Base-by-base conservation (phyloP, 148 eudicot genomes). In the Diospyros lotus region DNA sequence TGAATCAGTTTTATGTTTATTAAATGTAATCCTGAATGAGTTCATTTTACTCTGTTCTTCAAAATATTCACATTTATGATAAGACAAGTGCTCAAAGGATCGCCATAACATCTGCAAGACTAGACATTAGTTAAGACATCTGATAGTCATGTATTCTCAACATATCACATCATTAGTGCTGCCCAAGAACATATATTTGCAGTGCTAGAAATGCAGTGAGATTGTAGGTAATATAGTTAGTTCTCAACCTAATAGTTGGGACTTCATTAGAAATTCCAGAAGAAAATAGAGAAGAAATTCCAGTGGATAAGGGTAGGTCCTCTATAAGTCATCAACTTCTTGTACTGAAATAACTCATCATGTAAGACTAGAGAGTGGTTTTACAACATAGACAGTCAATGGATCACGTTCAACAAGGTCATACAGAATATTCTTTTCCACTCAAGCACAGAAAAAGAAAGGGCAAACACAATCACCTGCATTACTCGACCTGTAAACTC, bases 401-500 rank as follows among this genome's bases (percentile, higher is more conserved):
- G 28, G 39, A 64, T 70, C 42, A 51, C 15, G 46, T 4, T 9
- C 7, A 17, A 18, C 43, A 40, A n/a, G 68, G 41, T 52, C 4
- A n/a, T 58, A 11, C 2, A 3, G 46, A 42, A 65, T 51, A 63
- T 8, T 11, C 1, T 75, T 67, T 64, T 11, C 15, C 72, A 51
- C 52, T 59, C 67, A 50, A 74, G 54, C n/a, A 14, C 28, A 28
- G 28, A 28, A 18, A 76, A 15, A 60, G 68, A 56, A 53, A 44
- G 45, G 64, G 46, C 14, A 73, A 67, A 65, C 61, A 46, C 50
- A 62, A 39, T 81, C 80, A 95, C 99, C 99, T 95, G 98, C 98
- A 96, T 96, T 63, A 96, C 98, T 55, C 99, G 94, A 58, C 99
- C 99, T 79, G 98, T 93, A 77, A 96, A 96, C 83, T 96, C 99